Conservation (phyloP, 371 early-diverging fungal species). For the Conidiobolus incongruus region DNA sequence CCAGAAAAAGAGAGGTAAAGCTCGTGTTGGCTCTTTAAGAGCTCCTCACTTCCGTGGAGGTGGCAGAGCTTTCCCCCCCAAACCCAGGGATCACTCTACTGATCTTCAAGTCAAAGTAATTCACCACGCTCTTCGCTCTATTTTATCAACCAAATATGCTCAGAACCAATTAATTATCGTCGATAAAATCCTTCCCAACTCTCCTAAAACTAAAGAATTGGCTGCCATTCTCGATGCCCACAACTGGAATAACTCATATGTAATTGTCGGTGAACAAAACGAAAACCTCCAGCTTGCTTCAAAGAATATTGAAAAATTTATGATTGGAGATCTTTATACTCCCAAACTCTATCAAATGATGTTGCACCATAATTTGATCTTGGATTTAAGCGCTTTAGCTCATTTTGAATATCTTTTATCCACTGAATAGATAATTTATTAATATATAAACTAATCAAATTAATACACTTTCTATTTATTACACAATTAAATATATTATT, state of each 20-base stretch:
- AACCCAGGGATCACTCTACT: constrained; percentile 59
- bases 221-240: constrained; percentile 18
- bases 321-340: constrained; percentile 35
- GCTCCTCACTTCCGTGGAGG: constrained; percentile 82
- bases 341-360: constrained; percentile 33
- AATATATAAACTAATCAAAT: too few species aligned
- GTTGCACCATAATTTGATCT: constrained; percentile 6
- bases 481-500: too few species aligned
- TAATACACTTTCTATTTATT: too few species aligned
- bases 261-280: constrained; percentile 21
- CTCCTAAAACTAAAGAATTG: constrained; percentile 32
- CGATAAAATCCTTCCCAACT: constrained; percentile 30
- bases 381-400: constrained; percentile 4
- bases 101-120: constrained; percentile 72
- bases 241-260: constrained; percentile 21
- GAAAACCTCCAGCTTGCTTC: constrained; percentile 33
- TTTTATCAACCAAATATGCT: constrained; percentile 67
- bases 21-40: constrained; percentile 64
- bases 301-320: constrained; percentile 37
- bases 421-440: not conserved
- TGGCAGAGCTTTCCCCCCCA: constrained; percentile 75
- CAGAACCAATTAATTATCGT: constrained; percentile 77
- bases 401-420: constrained; percentile 1
- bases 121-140: constrained; percentile 55
- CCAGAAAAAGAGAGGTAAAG: constrained; percentile 86